Percentiles rank a stretch among this genome's conserved stretches.
phyloP scores from a whole-genome alignment of 495 filamentous ascomycete species.

The Talaromyces thailandensis region DNA sequence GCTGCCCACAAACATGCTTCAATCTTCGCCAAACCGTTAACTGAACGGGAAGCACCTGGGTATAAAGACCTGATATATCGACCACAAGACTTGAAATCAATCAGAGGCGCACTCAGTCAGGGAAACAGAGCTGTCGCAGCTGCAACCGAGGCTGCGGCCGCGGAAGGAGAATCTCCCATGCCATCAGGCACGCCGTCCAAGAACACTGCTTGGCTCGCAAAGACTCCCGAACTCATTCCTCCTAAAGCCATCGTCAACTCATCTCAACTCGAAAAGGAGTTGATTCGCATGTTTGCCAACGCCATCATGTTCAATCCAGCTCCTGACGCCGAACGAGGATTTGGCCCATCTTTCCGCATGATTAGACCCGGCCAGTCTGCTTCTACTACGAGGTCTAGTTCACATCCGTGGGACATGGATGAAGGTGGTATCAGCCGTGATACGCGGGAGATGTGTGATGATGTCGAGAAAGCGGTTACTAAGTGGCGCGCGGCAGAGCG shows the following conservation, averaged over 20 bases:
- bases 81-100: conserved; percentile 83
- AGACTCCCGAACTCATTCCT: conserved; percentile 66
- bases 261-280: conserved; percentile 85
- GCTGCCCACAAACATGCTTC: conserved; percentile 77
- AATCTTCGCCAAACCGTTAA: conserved; percentile 75
- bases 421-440: conserved; percentile 78
- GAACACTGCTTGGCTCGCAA: conserved; percentile 45
- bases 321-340: conserved; percentile 48
- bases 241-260: conserved; percentile 90
- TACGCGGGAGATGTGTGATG: conserved; percentile 71
- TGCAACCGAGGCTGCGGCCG: conserved; percentile 44
- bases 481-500: conserved; percentile 53
- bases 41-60: conserved; percentile 75
- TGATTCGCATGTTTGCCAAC: conserved; percentile 97
- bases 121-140: conserved; percentile 67
- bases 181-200: conserved; percentile 24
- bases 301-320: conserved; percentile 95
- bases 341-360: conserved; percentile 52
- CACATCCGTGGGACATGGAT: conserved; percentile 45
- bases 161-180: conserved; percentile 34
- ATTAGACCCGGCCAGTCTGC: conserved; percentile 22
- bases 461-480: conserved; percentile 55
- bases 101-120: conserved; percentile 66
- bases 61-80: conserved; percentile 80
- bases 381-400: conserved; percentile 33